phyloP scores from a whole-genome alignment of 306 rosid species.

The Geum urbanum region DNA sequence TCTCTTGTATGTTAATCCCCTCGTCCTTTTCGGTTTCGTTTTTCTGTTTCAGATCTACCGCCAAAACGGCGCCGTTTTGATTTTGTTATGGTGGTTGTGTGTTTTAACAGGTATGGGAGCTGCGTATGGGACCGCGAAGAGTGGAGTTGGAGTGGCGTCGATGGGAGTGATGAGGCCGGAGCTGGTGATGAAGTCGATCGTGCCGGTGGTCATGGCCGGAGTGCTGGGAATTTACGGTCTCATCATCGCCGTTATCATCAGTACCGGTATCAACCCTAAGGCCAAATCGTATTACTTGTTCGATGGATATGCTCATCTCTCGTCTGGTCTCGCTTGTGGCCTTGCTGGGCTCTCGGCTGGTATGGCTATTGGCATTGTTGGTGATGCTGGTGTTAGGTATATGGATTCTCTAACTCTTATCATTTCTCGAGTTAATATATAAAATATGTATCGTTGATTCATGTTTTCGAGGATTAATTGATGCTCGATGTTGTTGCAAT shows the following conservation, averaged over 20 bases:
- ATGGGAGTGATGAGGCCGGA: slow-evolving; percentile 69
- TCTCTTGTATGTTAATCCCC: slow-evolving; percentile 36
- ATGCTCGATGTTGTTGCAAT: no score
- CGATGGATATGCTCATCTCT: slow-evolving; percentile 58
- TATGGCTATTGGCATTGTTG: slow-evolving; percentile 63
- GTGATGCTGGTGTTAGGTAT: slow-evolving; percentile 65
- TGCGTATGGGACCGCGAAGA: slow-evolving; percentile 58
- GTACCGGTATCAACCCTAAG: slow-evolving; percentile 61
- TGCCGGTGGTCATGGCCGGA: slow-evolving; percentile 63
- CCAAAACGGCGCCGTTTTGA: neutral
- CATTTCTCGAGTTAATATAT: neutral
- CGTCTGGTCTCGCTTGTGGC: slow-evolving; percentile 59
- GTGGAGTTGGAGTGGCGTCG: slow-evolving; percentile 61
- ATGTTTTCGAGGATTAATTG: neutral
- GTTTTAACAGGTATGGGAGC: slow-evolving; percentile 53
- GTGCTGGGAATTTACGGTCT: slow-evolving; percentile 59
- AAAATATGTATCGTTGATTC: neutral
- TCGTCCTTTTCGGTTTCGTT: neutral
- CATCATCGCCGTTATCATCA: slow-evolving; percentile 51
- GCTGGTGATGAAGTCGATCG: slow-evolving; percentile 63
- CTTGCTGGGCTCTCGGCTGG: slow-evolving; percentile 63
- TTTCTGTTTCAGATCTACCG: neutral
- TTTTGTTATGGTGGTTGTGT: neutral
- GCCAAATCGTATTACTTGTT: slow-evolving; percentile 57
- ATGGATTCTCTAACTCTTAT: neutral